Base-by-base conservation (phyloP, 768 basidiomycete species). In the Pisolithus tinctorius region DNA sequence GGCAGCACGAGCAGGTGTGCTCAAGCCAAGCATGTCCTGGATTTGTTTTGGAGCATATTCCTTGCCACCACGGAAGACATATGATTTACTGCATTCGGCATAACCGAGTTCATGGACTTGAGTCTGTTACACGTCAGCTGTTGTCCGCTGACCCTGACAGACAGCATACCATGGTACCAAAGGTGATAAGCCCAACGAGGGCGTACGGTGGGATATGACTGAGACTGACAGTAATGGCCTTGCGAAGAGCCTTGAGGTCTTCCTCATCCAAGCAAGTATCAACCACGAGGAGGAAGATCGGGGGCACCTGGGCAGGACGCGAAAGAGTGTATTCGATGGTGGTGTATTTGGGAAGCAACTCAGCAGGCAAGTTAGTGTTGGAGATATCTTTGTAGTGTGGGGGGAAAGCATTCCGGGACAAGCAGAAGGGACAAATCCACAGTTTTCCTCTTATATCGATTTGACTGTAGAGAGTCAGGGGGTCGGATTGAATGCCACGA, bases 301-400 rank as follows among this genome's bases (percentile, higher is more conserved):
- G 95, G 4, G 95, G 94, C 42, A 95, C 86, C 61, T 86, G 91
- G 11, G 85, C 91, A 1, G 91, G 86, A 55, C 95, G 83, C 25
- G 87, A 78, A 44, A 98, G 86, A n/a, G 95, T 98, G 74, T 99
- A 99, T 72, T 99, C 96, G 71, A 99, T 96, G 7, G 96, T 99
- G 30, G 96, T 98, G 77, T 97, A 98, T 71, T 96, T 94, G 63
- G 95, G 93, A 37, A 98, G 71, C 29, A 99, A 80, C 67, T 99
- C 96, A 13, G 93, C 88, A 46, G 96, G 96, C 17, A 98, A 80
- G 70, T 98, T 98, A 58, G 89, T 94, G 70, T 87, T 88, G 44
- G 93, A 93, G 58, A 99, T 95, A 66, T 98, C 95, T 72, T 96
- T 95, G 79, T 99, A 99, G 69, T 99, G 95, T 0, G 91, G 89